Evolutionary conservation across 1,284 basidiomycete genomes (phyloP), one percentile per base, ranked within the genome.

Genomic region (Phellopilus nigrolimitatus): DNA sequence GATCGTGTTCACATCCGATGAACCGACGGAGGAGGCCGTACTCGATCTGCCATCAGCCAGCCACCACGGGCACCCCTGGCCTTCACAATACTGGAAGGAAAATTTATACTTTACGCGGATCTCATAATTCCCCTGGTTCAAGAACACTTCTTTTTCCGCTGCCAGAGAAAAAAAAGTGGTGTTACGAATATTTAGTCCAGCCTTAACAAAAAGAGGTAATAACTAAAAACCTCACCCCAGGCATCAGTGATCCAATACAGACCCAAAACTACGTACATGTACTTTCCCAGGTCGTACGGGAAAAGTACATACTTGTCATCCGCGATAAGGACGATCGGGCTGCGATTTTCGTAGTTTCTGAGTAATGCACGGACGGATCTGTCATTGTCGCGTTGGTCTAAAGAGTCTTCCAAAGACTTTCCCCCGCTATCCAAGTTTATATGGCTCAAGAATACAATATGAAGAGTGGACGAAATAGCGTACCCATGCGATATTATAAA

Each of bases 401-500:
- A 71, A 6, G 83, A 79, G 39, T 67, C 60, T 4, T 57, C 55
- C 53, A 78, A 79, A 0, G 80, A 73, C 60, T 79, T 84, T 2
- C 86, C 86, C 13, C 87, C 86, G 50, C 48, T 57, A 25, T 10
- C 25, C 12, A 13, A 21, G 39, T 52, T 22, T 53, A 47, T 7
- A 33, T 27, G 40, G 13, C 4, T 25, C 27, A 36, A 36, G 25
- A 47, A 28, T 40, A 57, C 47, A 17, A n/a, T 22, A 34, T 21
- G 37, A 36, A 37, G 9, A 24, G 4, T 10, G 17, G 17, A 30
- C 46, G 12, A 48, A 37, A 44, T 17, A 37, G 61, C 76, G 49
- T 59, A 89, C 87, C 86, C 88, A 64, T 90, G 87, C 5, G 87
- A 90, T 47, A 90, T 79, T 41, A 90, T 88, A 6, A 88, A 62